A percentile compares a stretch with the other conserved stretches of the same genome.
These are phyloP conservation scores for Pyrus pyrifolia DNA, from an alignment of 306 rosid species.

Conservation along the genomic window DNA sequence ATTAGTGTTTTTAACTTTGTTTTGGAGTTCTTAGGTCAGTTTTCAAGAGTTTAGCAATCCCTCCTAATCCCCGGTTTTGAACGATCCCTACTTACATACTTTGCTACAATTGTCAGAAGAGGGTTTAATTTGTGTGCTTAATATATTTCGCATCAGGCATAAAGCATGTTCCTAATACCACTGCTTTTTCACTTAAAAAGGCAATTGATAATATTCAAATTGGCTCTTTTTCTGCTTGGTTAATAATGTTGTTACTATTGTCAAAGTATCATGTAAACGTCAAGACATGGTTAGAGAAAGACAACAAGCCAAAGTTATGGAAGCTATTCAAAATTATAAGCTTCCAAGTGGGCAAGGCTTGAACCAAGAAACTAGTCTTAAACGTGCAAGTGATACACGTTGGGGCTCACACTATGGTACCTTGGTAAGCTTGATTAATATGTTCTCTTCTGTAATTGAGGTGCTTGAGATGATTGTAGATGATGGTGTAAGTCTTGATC, in stretches of 20 bases:
- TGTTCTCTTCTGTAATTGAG: neutral
- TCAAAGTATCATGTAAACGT: neutral
- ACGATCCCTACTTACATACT: no score
- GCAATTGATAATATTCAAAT: neutral
- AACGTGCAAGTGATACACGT: neutral
- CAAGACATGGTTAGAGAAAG: neutral
- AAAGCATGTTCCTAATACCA: no score
- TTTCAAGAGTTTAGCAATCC: no score
- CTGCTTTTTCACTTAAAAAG: neutral
- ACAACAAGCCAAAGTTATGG: neutral
- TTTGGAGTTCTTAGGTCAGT: no score
- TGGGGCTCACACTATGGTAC: neutral
- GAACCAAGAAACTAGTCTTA: neutral
- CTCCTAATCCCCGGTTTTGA: no score
- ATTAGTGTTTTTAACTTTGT: no score
- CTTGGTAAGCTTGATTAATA: neutral
- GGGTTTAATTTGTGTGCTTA: no score
- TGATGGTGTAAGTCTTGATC: neutral
- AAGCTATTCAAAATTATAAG: neutral
- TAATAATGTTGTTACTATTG: neutral
- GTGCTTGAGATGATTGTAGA: neutral
- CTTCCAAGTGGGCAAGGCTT: neutral
- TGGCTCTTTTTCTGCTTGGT: neutral
- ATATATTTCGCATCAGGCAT: no score
- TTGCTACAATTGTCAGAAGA: no score